Evolutionary conservation across 768 basidiomycete species (phyloP), one percentile per base, ranked within the genome.

Genomic region (Lentinus tigrinus): DNA sequence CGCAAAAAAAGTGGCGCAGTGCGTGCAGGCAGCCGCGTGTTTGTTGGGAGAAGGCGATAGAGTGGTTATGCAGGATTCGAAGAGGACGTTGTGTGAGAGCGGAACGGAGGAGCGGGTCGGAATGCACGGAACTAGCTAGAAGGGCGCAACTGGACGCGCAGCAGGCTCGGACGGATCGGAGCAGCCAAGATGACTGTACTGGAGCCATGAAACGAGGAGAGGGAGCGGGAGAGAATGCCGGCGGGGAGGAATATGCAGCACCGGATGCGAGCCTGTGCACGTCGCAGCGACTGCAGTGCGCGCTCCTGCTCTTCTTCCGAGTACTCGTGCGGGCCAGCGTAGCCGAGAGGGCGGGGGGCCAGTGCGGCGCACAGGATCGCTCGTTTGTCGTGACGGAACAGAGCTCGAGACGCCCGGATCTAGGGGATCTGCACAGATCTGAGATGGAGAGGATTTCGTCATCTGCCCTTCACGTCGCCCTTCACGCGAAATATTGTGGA

Each of bases 401-500:
- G 21, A 26, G 21, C 9, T 4, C 21, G 24, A 23, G 14, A 19
- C 21, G 21, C 21, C 31, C 13, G 26, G 49, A 50, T 50, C 49
- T 46, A 24, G 19, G 11, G 26, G 49, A 50, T 50, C 49, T 46
- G 14, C 44, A 21, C 40, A 43, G 53, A 60, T 56, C 59, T n/a
- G 16, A 38, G 52, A 52, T n/a, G 11, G 21, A 53, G 43, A 48
- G 52, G 53, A 60, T 60, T 42, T 54, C 58, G 58, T 51, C 37
- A 44, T 28, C n/a, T 24, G 42, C 19, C 46, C 58, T 40, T 54
- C 52, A 48, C 58, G 43, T 19, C n/a, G 3, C 40, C 50, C 58
- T 47, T 55, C 58, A 60, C 58, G 37, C 46, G 42, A 54, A 48
- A 54, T 43, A 52, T 54, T 39, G 47, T 60, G 54, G 54, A 52